A percentile compares a stretch with the other conserved stretches of the same genome.
phyloP scores from a whole-genome alignment of 2,329 filamentous ascomycete genomes.

The Fusarium dimerum region DNA sequence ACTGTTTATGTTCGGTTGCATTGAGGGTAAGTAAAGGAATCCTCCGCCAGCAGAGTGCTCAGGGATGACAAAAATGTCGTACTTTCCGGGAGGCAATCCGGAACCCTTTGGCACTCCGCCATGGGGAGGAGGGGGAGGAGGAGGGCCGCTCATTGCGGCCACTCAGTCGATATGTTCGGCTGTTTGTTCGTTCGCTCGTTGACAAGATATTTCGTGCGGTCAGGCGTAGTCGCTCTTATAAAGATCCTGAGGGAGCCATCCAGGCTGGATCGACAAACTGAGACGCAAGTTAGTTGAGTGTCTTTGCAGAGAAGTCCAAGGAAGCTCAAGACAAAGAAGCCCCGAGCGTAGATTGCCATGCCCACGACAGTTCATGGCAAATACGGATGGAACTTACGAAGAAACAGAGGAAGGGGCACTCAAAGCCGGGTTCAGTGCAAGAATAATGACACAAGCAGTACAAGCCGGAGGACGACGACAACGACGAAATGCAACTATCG shows the following conservation, averaged over 20 bases:
- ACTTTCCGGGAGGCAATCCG: conserved; percentile 83
- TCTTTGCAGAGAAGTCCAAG: background rate
- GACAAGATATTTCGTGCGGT: conserved; percentile 10
- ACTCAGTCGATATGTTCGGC: conserved; percentile 14
- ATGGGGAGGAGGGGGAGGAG: conserved; percentile 85
- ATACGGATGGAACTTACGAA: conserved; percentile 25
- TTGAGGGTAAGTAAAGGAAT: conserved; percentile 90
- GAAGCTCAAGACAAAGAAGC: conserved; percentile 1
- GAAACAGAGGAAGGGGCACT: conserved; percentile 18
- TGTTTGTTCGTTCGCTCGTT: conserved; percentile 6
- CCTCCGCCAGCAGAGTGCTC: conserved; percentile 86
- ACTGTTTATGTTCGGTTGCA: conserved; percentile 84
- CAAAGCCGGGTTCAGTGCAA: conserved; percentile 31
- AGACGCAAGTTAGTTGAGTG: no score
- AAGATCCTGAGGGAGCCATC: conserved; percentile 34
- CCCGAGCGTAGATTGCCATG: conserved; percentile 11
- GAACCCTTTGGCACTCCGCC: conserved; percentile 71
- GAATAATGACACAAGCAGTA: conserved; percentile 18
- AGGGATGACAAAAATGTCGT: conserved; percentile 96
- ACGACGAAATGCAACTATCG: conserved; percentile 12
- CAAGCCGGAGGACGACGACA: conserved; percentile 18
- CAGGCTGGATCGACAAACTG: conserved; percentile 11
- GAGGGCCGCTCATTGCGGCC: conserved; percentile 58
- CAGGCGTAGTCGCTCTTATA: conserved; percentile 26
- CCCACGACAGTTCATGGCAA: conserved; percentile 20